phyloP scores from a whole-genome alignment of 148 eudicot species.

The Diospyros lotus region DNA sequence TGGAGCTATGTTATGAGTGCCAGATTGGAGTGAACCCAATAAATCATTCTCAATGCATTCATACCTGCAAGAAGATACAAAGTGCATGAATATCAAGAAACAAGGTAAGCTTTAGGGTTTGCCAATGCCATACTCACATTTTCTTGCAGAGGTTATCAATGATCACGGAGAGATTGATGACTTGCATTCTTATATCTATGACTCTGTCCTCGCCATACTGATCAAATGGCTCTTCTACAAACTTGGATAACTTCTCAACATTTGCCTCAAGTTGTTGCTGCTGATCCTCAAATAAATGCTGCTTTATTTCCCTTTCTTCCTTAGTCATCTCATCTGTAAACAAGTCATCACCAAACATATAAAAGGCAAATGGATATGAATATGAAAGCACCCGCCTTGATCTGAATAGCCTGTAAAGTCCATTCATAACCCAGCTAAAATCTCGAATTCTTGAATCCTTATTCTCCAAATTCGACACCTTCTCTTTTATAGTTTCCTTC shows the following conservation, averaged over 20 bases:
- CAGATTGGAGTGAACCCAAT: slow-evolving; percentile 44
- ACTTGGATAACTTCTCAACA: slow-evolving; percentile 66
- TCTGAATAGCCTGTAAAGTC: slow-evolving; percentile 59
- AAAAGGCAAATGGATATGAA: slow-evolving; percentile 75
- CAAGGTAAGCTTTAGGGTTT: not conserved
- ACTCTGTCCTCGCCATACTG: slow-evolving; percentile 34
- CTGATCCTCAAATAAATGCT: slow-evolving; percentile 68
- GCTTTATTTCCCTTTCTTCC: slow-evolving; percentile 45
- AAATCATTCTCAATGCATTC: slow-evolving; percentile 67
- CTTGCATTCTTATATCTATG: slow-evolving; percentile 39
- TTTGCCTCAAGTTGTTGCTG: slow-evolving; percentile 78
- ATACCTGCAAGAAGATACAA: slow-evolving; percentile 39
- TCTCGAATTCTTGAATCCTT: slow-evolving; percentile 37
- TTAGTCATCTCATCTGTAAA: slow-evolving; percentile 58
- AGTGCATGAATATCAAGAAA: slow-evolving; percentile 1
- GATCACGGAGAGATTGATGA: slow-evolving; percentile 40
- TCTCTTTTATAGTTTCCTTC: slow-evolving; percentile 38
- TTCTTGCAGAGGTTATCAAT: slow-evolving; percentile 56
- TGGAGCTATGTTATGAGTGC: slow-evolving; percentile 50
- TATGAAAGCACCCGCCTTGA: slow-evolving; percentile 65
- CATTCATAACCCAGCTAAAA: slow-evolving; percentile 67
- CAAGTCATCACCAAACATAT: slow-evolving; percentile 71
- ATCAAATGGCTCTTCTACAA: slow-evolving; percentile 57
- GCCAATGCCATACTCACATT: slow-evolving; percentile 42
- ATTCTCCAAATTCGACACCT: slow-evolving; percentile 35